These are phyloP conservation scores for Colletotrichum sojae DNA, from an alignment of 2,329 filamentous ascomycete genomes.

Conservation along the genomic window DNA sequence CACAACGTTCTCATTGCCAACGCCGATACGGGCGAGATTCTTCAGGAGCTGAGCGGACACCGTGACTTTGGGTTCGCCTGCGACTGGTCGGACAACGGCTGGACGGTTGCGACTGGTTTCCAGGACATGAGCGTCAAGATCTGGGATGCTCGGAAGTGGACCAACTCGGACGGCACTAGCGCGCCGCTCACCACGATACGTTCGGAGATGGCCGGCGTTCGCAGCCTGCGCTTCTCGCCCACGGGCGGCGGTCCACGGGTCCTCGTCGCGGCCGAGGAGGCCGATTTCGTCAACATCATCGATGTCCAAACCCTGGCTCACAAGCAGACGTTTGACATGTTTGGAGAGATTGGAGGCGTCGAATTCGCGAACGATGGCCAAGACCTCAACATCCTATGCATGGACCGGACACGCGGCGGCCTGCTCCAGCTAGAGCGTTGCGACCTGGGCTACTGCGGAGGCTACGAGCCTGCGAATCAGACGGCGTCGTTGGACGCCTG, in stretches of 20 bases:
- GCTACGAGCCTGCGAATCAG: constrained; percentile 16
- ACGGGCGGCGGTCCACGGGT: constrained; percentile 76
- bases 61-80: constrained; percentile 82
- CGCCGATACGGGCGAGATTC: constrained; percentile 74
- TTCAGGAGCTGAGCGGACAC: constrained; percentile 74
- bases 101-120: constrained; percentile 81
- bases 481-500: constrained; percentile 13
- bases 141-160: constrained; percentile 83
- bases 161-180: constrained; percentile 62
- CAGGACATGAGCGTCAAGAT: constrained; percentile 82
- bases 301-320: constrained; percentile 74
- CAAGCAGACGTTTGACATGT: constrained; percentile 81
- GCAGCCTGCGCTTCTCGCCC: constrained; percentile 80
- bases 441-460: constrained; percentile 46
- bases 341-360: constrained; percentile 81
- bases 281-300: constrained; percentile 80
- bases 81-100: constrained; percentile 84
- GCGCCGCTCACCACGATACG: constrained; percentile 68
- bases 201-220: constrained; percentile 77
- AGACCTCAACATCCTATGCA: constrained; percentile 78
- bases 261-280: constrained; percentile 81
- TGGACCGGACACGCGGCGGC: constrained; percentile 76
- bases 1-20: constrained; percentile 76
- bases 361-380: constrained; percentile 77
- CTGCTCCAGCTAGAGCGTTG: constrained; percentile 73